phyloP scores from a whole-genome alignment of 768 basidiomycete species.

The Tubosaeta sp. region DNA sequence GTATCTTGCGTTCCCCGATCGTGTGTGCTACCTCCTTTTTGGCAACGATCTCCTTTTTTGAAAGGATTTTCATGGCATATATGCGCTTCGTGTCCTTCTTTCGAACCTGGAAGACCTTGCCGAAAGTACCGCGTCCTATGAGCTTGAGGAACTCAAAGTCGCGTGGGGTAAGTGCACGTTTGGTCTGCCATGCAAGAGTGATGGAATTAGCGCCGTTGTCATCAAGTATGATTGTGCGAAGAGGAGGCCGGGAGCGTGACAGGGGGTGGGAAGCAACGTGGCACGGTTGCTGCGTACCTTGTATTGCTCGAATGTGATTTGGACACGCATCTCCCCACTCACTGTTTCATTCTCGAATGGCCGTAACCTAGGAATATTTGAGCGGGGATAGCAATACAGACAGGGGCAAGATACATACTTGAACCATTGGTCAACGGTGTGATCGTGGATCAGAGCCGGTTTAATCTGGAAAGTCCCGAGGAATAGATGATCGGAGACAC shows the following conservation, averaged over 20 bases:
- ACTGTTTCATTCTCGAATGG: conserved; percentile 79
- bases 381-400: conserved; percentile 12
- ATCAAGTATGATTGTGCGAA: conserved; percentile 23
- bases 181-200: conserved; percentile 50
- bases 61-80: conserved; percentile 99
- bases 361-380: conserved; percentile 47
- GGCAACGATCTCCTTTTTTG: conserved; percentile 97
- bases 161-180: conserved; percentile 82
- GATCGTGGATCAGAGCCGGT: conserved; percentile 86
- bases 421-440: conserved; percentile 96
- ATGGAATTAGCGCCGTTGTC: conserved; percentile 15
- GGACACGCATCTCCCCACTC: conserved; percentile 90
- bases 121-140: conserved; percentile 97
- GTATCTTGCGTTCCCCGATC: conserved; percentile 98
- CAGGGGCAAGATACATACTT: conserved; percentile 54
- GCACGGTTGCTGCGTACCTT: conserved; percentile 48
- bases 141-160: conserved; percentile 99
- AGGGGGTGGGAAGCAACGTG: conserved; percentile 22
- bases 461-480: conserved; percentile 89
- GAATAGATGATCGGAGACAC: conserved; percentile 79
- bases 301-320: conserved; percentile 89
- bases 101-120: conserved; percentile 97
- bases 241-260: conserved; percentile 20
- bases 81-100: conserved; percentile 98
- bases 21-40: conserved; percentile 99